These are phyloP conservation scores for Amyloporia xantha DNA, from an alignment of 768 basidiomycete genomes.

Conservation along the genomic window DNA sequence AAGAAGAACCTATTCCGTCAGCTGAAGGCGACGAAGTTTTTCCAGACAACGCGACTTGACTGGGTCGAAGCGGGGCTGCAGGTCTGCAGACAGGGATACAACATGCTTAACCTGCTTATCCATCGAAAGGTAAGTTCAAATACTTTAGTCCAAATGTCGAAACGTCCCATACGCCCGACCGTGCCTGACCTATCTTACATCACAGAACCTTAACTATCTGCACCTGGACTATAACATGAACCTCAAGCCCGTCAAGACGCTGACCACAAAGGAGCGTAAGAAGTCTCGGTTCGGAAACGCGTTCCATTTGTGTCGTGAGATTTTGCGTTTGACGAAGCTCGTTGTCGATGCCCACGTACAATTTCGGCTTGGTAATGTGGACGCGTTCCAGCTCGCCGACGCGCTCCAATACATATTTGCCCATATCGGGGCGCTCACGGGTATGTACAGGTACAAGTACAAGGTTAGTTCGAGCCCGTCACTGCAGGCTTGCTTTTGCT, in stretches of 20 bases:
- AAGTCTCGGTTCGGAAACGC: conserved; percentile 99
- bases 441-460: conserved; percentile 99
- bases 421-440: conserved; percentile 95
- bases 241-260: conserved; percentile 93
- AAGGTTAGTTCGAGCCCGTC: conserved; percentile 47
- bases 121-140: conserved; percentile 76
- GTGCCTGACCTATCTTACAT: too few relatives aligned
- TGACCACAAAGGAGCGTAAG: conserved; percentile 99
- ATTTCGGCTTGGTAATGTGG: conserved; percentile 96
- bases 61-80: conserved; percentile 99
- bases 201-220: conserved; percentile 82
- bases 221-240: conserved; percentile 99
- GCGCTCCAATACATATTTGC: conserved; percentile 97
- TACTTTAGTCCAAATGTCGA: not conserved
- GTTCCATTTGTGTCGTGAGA: conserved; percentile 97
- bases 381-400: conserved; percentile 98
- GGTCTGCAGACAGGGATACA: conserved; percentile 98
- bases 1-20: conserved; percentile 97
- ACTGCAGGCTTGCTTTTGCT: not conserved
- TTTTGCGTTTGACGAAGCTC: conserved; percentile 93
- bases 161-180: too few relatives aligned
- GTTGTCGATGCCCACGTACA: conserved; percentile 99
- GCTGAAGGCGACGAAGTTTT: conserved; percentile 98
- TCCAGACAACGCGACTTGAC: conserved; percentile 95
- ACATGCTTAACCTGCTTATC: conserved; percentile 97